A percentile compares a stretch with the other conserved stretches of the same genome.
phyloP scores from a whole-genome alignment of 139 green algal species.

The Parachlorella kessleri region DNA sequence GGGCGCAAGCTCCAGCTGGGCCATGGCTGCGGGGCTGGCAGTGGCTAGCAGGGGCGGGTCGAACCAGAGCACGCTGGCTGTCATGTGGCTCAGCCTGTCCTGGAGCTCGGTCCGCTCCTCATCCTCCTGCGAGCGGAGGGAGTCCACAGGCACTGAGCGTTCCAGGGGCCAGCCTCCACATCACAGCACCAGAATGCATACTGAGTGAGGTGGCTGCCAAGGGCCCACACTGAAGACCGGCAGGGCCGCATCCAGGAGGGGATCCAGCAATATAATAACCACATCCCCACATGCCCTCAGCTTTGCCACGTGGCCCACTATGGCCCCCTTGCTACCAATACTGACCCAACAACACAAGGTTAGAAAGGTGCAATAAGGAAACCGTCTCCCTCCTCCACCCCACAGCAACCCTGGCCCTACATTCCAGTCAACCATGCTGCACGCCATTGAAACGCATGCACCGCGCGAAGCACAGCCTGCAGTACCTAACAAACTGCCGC shows the following conservation, averaged over 20 bases:
- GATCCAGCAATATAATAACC: not conserved
- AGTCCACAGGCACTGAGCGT: not conserved
- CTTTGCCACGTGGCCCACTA: not conserved
- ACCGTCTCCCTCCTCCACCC: no score
- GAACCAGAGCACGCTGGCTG: conserved; percentile 18
- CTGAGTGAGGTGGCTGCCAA: not conserved
- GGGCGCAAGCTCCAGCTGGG: not conserved
- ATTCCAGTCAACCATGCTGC: no score
- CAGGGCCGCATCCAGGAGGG: not conserved
- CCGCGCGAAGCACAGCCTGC: no score
- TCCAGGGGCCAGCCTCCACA: not conserved
- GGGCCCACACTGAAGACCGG: not conserved
- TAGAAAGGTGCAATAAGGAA: no score
- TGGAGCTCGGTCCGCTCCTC: conserved; percentile 10
- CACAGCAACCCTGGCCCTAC: no score
- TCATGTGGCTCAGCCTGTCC: conserved; percentile 14
- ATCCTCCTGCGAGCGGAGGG: conserved; percentile 22
- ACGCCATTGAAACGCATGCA: no score
- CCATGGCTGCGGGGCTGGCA: not conserved
- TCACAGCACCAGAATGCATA: not conserved
- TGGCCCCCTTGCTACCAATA: no score
- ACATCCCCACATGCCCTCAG: not conserved
- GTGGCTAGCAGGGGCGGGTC: conserved; percentile 14
- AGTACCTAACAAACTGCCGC: not conserved
- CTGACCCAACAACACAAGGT: no score